A percentile compares a stretch with the other conserved stretches of the same genome.
Conservation (phyloP, 2,329 filamentous ascomycete species). For the Fusarium verticillioides region DNA sequence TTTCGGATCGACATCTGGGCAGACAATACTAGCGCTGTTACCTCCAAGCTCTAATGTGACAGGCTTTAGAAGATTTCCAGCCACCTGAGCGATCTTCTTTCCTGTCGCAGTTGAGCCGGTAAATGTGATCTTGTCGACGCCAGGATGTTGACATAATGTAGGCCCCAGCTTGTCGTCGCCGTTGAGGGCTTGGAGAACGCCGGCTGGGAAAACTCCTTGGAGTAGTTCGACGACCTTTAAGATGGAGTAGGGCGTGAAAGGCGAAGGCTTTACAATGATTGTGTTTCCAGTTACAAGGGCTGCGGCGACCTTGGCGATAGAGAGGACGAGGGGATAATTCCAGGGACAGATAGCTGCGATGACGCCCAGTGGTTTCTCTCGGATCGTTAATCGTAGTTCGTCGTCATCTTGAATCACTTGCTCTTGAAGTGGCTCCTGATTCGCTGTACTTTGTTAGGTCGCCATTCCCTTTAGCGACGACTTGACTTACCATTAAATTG, state of each 20-base stretch:
- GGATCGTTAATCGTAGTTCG: not conserved
- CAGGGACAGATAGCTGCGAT: constrained; percentile 61
- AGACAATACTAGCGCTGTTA: constrained; percentile 68
- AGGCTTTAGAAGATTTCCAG: constrained; percentile 66
- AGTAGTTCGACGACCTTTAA: constrained; percentile 69
- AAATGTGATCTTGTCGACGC: constrained; percentile 70
- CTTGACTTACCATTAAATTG: not conserved
- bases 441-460: not conserved
- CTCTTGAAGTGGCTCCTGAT: not conserved
- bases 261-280: constrained; percentile 67
- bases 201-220: constrained; percentile 66
- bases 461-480: accelerated
- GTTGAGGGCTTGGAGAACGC: constrained; percentile 68
- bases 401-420: not conserved
- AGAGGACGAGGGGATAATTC: constrained; percentile 65
- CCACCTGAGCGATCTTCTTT: constrained; percentile 67
- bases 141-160: constrained; percentile 65
- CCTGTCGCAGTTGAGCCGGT: constrained; percentile 70
- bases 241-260: constrained; percentile 66
- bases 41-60: constrained; percentile 69
- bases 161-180: constrained; percentile 70
- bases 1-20: constrained; percentile 64
- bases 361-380: constrained; percentile 52
- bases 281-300: constrained; percentile 66
- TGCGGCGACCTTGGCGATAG: constrained; percentile 64